phyloP scores from a whole-genome alignment of 495 filamentous ascomycete genomes.

The Pseudomonodictys pantanalensis region DNA sequence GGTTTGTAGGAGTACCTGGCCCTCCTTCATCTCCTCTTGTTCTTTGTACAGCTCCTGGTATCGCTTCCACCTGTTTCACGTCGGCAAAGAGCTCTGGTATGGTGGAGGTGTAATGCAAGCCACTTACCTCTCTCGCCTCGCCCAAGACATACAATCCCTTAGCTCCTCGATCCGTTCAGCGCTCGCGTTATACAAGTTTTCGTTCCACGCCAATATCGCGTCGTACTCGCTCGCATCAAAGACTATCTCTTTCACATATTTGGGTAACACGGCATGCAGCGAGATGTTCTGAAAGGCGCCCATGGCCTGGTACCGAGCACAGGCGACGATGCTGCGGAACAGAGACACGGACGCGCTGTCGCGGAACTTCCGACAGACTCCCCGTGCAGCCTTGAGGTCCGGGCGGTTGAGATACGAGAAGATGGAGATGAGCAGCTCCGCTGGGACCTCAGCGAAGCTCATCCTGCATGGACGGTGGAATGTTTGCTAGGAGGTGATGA shows the following conservation, averaged over 20 bases:
- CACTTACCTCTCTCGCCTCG: neutral
- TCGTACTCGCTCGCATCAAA: conserved; percentile 26
- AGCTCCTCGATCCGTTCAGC: neutral
- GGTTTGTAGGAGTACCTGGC: conserved; percentile 9
- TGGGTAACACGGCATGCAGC: conserved; percentile 12
- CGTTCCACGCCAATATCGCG: neutral
- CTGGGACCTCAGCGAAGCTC: conserved; percentile 11
- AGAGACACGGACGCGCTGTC: conserved; percentile 13
- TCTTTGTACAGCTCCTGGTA: conserved; percentile 25
- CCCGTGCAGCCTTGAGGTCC: conserved; percentile 16
- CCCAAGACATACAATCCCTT: neutral
- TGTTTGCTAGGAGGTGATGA: neutral
- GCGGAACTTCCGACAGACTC: conserved; percentile 8
- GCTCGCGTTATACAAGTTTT: neutral
- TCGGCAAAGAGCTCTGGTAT: neutral
- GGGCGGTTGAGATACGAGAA: conserved; percentile 20
- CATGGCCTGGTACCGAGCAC: conserved; percentile 21
- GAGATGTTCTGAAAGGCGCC: conserved; percentile 17
- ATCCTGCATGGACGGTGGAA: neutral
- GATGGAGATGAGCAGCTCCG: conserved; percentile 22
- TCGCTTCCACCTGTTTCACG: neutral
- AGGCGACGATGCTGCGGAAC: conserved; percentile 19
- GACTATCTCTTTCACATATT: conserved; percentile 28
- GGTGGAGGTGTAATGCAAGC: neutral
- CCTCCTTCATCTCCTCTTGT: conserved; percentile 18